Evolutionary conservation across 2,329 filamentous ascomycete genomes (phyloP), one percentile per base, ranked within the genome.

Genomic region (Fusarium duplospermum): DNA sequence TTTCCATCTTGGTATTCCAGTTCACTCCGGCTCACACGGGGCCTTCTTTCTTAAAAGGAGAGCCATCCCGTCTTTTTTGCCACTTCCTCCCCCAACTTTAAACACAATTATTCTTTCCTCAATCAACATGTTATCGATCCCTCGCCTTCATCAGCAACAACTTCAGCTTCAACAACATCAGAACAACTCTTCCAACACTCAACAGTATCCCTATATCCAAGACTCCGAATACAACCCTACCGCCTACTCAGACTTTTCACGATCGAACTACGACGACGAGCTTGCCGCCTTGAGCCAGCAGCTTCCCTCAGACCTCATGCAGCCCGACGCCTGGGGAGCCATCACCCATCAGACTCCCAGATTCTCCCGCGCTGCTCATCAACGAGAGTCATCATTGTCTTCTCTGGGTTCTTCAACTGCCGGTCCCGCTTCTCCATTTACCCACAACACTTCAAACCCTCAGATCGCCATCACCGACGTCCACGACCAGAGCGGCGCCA

Each of bases 341-440:
- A 71, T 80, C 64, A 78, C 80, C 67, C 84, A 84, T 69, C 80
- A 83, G 69, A 83, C 82, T 40, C 80, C 82, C 24, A 83, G 83
- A 76, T 71, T 81, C 42, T 80, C 81, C 65, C 83, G 84, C 18
- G 79, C 85, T 40, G 77, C 84, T 29, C 90, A 92, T 76, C 86
- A 91, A 54, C 87, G 90, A 74, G 89, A 91, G 72, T 89, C 89
- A 3, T 91, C 89, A 8, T 82, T 90, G 40, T 91, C 90, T 0
- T 91, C 90, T 0, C 76, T 91, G 45, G 89, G 88, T 13, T 91
- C 90, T 27, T 91, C 89, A 2, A 72, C 69, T 0, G 85, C 88
- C 38, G 89, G 88, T n/a, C 90, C 90, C 20, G 84, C 87, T 0
- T 92, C 90, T 20, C 89, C 90, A 4, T 91, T 86, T 79, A 87